phyloP scores from a whole-genome alignment of 345 rosid genomes.

The Kandelia obovata region DNA sequence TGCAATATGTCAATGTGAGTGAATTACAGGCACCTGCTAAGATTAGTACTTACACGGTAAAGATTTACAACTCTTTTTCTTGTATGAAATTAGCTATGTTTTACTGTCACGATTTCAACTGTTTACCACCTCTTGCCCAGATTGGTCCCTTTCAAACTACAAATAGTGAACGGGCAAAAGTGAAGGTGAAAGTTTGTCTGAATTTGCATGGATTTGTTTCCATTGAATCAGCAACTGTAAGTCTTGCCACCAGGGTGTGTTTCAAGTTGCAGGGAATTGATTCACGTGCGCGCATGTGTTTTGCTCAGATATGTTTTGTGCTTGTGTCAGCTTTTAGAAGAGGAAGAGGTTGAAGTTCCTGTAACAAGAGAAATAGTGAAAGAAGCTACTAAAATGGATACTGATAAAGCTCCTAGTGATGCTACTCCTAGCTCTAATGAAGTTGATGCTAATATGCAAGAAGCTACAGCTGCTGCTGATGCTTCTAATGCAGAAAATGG shows the following conservation, averaged over 20 bases:
- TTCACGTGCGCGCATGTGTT: background rate
- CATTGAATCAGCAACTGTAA: conserved; percentile 71
- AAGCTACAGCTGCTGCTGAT: conserved; percentile 57
- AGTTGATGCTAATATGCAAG: conserved; percentile 76
- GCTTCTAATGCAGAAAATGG: conserved; percentile 65
- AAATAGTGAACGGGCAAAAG: conserved; percentile 57
- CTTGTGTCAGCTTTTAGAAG: conserved; percentile 74
- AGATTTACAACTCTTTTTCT: background rate
- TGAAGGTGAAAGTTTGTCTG: conserved; percentile 72
- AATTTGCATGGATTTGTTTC: conserved; percentile 77
- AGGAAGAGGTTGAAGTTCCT: conserved; percentile 85
- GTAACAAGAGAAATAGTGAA: conserved; percentile 54
- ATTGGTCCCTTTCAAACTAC: conserved; percentile 78
- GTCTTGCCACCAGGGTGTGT: conserved; percentile 14
- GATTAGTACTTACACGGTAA: conserved; percentile 70
- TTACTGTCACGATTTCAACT: background rate
- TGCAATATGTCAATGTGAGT: conserved; percentile 50
- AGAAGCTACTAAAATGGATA: conserved; percentile 68
- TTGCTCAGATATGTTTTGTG: background rate
- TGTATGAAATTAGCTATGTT: too few relatives aligned
- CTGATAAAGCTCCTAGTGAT: conserved; percentile 54
- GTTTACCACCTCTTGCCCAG: conserved; percentile 28
- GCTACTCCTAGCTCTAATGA: conserved; percentile 51
- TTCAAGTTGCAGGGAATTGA: background rate
- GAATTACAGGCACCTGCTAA: conserved; percentile 59